A percentile compares a stretch with the other conserved stretches of the same genome.
Conservation (phyloP, 495 filamentous ascomycete species). For the Neurospora tetrasperma region DNA sequence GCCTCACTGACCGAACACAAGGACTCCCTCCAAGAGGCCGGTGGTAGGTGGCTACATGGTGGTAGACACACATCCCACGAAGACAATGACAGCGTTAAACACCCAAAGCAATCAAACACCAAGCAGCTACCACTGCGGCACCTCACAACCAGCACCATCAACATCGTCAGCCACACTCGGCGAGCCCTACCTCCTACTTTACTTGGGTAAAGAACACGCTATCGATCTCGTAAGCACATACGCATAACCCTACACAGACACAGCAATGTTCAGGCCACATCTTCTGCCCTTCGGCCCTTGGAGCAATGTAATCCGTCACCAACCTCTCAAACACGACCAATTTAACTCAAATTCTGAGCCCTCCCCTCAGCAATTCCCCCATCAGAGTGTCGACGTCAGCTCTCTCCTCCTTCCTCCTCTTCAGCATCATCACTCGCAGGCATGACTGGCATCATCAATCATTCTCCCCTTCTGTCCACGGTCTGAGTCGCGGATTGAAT, state of each 20-base stretch:
- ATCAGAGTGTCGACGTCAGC: neutral
- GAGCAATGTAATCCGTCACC: neutral
- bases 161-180: neutral
- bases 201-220: neutral
- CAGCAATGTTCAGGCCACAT: neutral
- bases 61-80: neutral
- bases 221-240: neutral
- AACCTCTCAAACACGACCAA: neutral
- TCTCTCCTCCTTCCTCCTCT: neutral
- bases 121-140: constrained; percentile 3
- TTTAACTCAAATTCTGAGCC: neutral
- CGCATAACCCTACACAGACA: neutral
- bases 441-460: neutral
- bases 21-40: too few relatives aligned
- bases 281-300: neutral
- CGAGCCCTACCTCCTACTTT: neutral
- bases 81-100: neutral
- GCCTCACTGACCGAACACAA: too few relatives aligned
- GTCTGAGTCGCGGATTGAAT: neutral
- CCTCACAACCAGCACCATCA: constrained; percentile 29
- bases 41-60: too few relatives aligned
- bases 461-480: neutral
- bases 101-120: neutral
- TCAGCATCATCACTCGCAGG: neutral
- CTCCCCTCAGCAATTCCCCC: neutral